These are phyloP conservation scores for Uromyces viciae-fabae DNA, from an alignment of 1,284 basidiomycete species.

Conservation along the genomic window DNA sequence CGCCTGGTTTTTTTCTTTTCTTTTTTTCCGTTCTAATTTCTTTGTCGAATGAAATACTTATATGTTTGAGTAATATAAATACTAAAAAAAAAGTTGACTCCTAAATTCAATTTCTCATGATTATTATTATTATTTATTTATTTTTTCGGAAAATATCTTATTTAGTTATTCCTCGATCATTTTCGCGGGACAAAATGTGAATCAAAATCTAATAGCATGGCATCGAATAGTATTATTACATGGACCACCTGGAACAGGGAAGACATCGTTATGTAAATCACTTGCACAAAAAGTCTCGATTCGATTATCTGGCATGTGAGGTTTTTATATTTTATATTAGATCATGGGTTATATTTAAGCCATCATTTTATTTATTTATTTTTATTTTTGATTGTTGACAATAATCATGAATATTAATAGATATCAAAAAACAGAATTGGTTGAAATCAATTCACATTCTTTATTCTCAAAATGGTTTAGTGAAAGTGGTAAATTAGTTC, in stretches of 20 bases:
- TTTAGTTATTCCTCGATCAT: conserved; percentile 22
- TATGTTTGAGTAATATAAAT: conserved; percentile 39
- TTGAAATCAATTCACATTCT: conserved; percentile 97
- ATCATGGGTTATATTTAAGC: not conserved
- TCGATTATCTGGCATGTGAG: conserved; percentile 72
- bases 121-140: not conserved
- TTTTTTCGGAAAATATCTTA: not conserved
- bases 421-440: conserved; percentile 76
- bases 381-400: not conserved
- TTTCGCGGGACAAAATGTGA: conserved; percentile 35
- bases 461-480: conserved; percentile 64
- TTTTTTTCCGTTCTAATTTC: not conserved
- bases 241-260: conserved; percentile 96
- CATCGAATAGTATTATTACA: conserved; percentile 72
- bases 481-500: conserved; percentile 96
- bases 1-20: not conserved
- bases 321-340: conserved; percentile 15
- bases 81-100: too few species aligned
- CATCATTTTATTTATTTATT: not conserved
- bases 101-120: too few species aligned
- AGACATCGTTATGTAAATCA: conserved; percentile 89
- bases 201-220: conserved; percentile 29
- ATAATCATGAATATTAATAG: conserved; percentile 56
- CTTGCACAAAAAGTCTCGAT: conserved; percentile 93
- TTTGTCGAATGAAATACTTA: not conserved